Evolutionary conservation across 2,329 filamentous ascomycete species (phyloP), one percentile per base, ranked within the genome.

Genomic region (Ascochyta pisi): DNA sequence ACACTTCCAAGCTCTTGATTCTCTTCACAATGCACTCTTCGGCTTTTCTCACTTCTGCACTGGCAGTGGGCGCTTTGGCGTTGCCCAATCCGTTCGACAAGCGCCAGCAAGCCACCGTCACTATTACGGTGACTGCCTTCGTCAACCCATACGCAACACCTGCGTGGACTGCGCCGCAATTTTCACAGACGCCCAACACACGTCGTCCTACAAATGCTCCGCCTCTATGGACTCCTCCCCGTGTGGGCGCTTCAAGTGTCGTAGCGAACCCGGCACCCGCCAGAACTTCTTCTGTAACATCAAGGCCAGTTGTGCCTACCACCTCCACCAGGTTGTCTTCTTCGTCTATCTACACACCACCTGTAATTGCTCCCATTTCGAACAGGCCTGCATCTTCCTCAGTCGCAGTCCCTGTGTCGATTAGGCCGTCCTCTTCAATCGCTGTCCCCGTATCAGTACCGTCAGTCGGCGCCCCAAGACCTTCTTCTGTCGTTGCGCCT

Each of bases 11-110:
- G 15, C 50, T 54, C 40, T 52, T 61, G 33, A 47, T 40, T 37
- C n/a, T 50, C 56, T 46, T 31, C 12, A 66, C 44, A 23, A 75
- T 75, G 71, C 69, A 64, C 50, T 66, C 65, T 24, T 61, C 57
- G 13, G 13, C 68, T 44, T 52, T 73, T 49, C 50, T 73, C 44
- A 54, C 65, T 45, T 66, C 64, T 10, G 64, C 60, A 16, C 48
- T 73, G 50, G 70, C 63, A 29, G 47, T 65, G n/a, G 62, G 65
- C 48, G 63, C 62, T 50, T 41, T 71, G 26, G 70, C 69, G 24
- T 54, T 54, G 12, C 69, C 70, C n/a, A 58, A 66, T 8, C 26
- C 53, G 35, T 38, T 64, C 29, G 58, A 61, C 22, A 66, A 67
- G 47, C 65, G 63, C 9, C 58, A 62, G 23, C 49, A 55, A 27